These are phyloP conservation scores for Betula pendula DNA, from an alignment of 306 rosid genomes.

Conservation along the genomic window DNA sequence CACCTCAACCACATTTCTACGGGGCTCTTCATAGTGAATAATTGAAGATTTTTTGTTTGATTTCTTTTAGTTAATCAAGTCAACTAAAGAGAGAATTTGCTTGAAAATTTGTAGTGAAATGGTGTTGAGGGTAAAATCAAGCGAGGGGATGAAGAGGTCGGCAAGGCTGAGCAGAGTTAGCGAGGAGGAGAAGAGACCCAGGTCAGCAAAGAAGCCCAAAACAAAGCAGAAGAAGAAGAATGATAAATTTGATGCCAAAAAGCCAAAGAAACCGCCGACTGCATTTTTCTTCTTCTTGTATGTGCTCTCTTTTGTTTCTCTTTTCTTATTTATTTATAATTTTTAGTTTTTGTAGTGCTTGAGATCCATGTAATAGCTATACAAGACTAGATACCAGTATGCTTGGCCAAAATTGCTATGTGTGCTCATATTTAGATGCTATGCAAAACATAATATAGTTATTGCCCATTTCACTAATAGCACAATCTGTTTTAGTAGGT, in stretches of 20 bases:
- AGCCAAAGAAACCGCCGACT: constrained; percentile 97
- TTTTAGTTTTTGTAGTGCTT: constrained; percentile 6
- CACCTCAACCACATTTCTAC: neutral
- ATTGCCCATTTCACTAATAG: neutral
- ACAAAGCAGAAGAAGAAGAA: constrained; percentile 58
- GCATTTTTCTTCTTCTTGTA: constrained; percentile 98
- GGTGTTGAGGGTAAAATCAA: constrained; percentile 53
- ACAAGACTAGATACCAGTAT: too few relatives aligned
- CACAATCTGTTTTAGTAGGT: neutral
- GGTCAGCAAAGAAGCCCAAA: constrained; percentile 49
- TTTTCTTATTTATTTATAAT: constrained; percentile 15
- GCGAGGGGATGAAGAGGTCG: constrained; percentile 38
- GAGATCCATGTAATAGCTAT: constrained; percentile 6
- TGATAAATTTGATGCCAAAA: constrained; percentile 62
- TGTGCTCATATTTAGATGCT: neutral
- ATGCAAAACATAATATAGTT: neutral
- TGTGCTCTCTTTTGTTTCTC: constrained; percentile 8
- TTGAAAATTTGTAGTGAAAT: constrained; percentile 48
- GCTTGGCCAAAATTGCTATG: too few relatives aligned
- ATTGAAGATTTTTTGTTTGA: neutral
- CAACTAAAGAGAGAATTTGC: constrained; percentile 10
- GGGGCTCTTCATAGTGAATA: neutral
- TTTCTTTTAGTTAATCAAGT: constrained; percentile 19
- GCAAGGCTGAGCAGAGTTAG: constrained; percentile 5
- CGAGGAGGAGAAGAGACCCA: constrained; percentile 31